Percentiles rank a stretch among this genome's conserved stretches.
Conservation (phyloP, 371 early-diverging fungal species). For the Rhizopus sp. region DNA sequence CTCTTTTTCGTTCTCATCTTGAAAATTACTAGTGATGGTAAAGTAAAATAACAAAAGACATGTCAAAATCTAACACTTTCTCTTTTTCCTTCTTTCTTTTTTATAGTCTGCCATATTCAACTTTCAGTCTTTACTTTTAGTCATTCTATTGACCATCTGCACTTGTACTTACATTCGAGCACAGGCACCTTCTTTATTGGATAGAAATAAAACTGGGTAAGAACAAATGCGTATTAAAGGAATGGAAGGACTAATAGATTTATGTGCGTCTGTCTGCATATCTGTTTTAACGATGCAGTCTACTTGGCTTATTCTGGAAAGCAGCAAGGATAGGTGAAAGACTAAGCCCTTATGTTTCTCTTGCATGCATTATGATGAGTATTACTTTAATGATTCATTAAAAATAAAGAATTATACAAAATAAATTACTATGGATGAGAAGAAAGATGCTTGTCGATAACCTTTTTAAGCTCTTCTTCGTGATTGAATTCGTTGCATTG, state of each 20-base stretch:
- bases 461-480: neutral
- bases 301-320: constrained; percentile 90
- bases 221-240: neutral
- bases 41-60: too few relatives aligned
- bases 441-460: neutral
- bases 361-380: constrained; percentile 84
- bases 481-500: constrained; percentile 28
- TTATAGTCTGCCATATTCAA: constrained; percentile 78
- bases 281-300: constrained; percentile 31
- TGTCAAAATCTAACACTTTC: neutral
- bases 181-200: constrained; percentile 72
- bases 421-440: neutral
- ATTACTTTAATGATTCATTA: constrained; percentile 52
- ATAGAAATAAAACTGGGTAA: constrained; percentile 70
- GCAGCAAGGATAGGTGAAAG: constrained; percentile 89
- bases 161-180: constrained; percentile 78
- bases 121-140: constrained; percentile 76
- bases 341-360: constrained; percentile 83
- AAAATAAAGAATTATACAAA: neutral
- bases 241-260: neutral
- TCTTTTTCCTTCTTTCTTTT: neutral
- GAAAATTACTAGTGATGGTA: too few relatives aligned
- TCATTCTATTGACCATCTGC: constrained; percentile 74
- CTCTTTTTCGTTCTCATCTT: too few relatives aligned
- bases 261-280: neutral